Percentiles rank a stretch among this genome's conserved stretches.
Evolutionary conservation across 352 stramenopile species (phyloP).

Genomic region (Phytophthora chlamydospora): DNA sequence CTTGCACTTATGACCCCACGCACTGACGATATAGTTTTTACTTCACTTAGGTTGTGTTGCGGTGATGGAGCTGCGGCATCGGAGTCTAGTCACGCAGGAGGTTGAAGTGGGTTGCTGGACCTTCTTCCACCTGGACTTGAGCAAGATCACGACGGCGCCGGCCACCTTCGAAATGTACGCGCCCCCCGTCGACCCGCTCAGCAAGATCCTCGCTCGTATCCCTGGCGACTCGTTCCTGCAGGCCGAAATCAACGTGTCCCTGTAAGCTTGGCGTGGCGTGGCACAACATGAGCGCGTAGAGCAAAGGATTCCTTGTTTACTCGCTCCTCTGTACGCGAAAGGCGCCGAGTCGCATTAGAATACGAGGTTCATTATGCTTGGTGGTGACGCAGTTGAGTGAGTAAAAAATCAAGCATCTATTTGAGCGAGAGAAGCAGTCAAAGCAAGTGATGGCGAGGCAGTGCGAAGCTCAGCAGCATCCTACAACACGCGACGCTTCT

Average conservation of each 20-base stretch:
- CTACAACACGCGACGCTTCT: slow-evolving; percentile 94
- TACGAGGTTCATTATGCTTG: not conserved
- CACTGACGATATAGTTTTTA: slow-evolving; percentile 17
- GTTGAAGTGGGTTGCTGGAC: slow-evolving; percentile 90
- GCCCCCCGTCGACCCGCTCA: slow-evolving; percentile 81
- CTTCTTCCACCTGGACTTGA: slow-evolving; percentile 89
- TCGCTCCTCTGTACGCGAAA: slow-evolving; percentile 15
- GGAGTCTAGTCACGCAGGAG: slow-evolving; percentile 83
- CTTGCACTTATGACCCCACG: not conserved
- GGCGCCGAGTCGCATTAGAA: not conserved
- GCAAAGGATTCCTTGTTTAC: not conserved
- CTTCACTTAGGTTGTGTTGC: slow-evolving; percentile 72
- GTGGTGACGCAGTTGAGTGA: slow-evolving; percentile 8
- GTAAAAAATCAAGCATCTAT: slow-evolving; percentile 47
- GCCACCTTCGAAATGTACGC: slow-evolving; percentile 92
- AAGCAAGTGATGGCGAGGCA: slow-evolving; percentile 1
- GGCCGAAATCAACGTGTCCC: slow-evolving; percentile 87
- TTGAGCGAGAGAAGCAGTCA: slow-evolving; percentile 30
- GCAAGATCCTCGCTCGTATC: slow-evolving; percentile 86
- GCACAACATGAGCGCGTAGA: slow-evolving; percentile 17
- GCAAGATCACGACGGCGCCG: slow-evolving; percentile 86
- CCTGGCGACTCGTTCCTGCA: slow-evolving; percentile 89
- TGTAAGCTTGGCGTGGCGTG: slow-evolving; percentile 44
- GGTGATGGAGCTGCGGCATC: slow-evolving; percentile 88
- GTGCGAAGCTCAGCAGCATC: not conserved